Evolutionary conservation across 371 early-diverging fungal species (phyloP).

Genomic region (Gilbertella persicaria): DNA sequence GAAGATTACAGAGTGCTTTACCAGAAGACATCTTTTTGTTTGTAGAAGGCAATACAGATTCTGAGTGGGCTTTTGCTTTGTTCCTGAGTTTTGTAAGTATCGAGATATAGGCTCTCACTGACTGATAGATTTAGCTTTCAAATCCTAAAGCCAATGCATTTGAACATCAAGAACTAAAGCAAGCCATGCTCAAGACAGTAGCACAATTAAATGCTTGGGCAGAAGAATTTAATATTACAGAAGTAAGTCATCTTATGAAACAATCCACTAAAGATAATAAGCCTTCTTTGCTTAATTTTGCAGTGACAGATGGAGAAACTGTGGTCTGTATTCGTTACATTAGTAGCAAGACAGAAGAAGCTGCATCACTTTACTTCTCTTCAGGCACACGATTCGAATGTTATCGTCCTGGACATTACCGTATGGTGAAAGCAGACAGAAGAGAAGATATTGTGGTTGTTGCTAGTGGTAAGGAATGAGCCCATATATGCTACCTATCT

Average conservation of each 20-base stretch:
- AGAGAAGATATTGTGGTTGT: slow-evolving; percentile 84
- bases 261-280: slow-evolving; percentile 10
- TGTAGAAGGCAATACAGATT: slow-evolving; percentile 85
- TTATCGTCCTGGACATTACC: slow-evolving; percentile 67
- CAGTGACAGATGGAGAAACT: slow-evolving; percentile 82
- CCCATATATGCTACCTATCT: background rate
- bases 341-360: slow-evolving; percentile 65
- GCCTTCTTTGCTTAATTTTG: slow-evolving; percentile 81
- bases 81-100: slow-evolving; percentile 71
- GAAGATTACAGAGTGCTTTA: slow-evolving; percentile 64
- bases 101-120: background rate
- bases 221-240: slow-evolving; percentile 59
- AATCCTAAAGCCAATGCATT: slow-evolving; percentile 55
- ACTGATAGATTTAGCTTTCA: slow-evolving; percentile 44
- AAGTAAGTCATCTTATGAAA: slow-evolving; percentile 20
- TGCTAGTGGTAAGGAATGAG: slow-evolving; percentile 60
- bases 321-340: slow-evolving; percentile 85
- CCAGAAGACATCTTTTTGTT: slow-evolving; percentile 70
- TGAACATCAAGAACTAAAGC: slow-evolving; percentile 59
- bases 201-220: slow-evolving; percentile 71
- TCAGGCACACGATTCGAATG: slow-evolving; percentile 69
- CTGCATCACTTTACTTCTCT: slow-evolving; percentile 82
- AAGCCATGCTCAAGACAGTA: slow-evolving; percentile 79
- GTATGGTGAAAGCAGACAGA: slow-evolving; percentile 80
- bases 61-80: slow-evolving; percentile 86